These are phyloP conservation scores for Kwoniella heveanensis DNA, from an alignment of 768 basidiomycete genomes.

Conservation along the genomic window DNA sequence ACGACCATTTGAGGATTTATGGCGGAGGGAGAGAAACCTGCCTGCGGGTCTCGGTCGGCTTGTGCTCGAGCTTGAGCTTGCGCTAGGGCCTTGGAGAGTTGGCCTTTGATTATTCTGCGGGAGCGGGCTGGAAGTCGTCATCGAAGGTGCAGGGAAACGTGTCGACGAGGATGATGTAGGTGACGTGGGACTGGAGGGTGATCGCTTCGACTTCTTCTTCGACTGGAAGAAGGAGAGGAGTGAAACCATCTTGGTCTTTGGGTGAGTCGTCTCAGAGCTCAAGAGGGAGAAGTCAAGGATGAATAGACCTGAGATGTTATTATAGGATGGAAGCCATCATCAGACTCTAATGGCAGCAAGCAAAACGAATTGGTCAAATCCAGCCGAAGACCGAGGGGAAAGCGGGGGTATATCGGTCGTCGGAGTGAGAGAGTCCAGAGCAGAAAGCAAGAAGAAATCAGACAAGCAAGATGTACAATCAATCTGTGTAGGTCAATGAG, in stretches of 20 bases:
- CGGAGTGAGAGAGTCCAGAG: no score
- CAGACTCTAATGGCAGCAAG: no score
- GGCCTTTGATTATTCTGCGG: constrained; percentile 3
- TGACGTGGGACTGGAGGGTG: not conserved
- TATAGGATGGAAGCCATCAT: no score
- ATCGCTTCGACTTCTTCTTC: constrained; percentile 30
- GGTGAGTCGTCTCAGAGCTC: no score
- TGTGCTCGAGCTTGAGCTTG: not conserved
- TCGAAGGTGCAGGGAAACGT: constrained; percentile 1
- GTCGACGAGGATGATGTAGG: not conserved
- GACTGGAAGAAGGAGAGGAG: constrained; percentile 31
- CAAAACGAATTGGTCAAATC: no score
- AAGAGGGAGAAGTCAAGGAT: no score
- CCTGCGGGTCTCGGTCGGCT: constrained; percentile 9
- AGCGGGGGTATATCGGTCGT: no score
- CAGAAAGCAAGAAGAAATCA: no score
- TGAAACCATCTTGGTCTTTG: constrained; percentile 27
- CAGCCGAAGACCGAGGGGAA: no score
- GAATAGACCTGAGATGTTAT: no score
- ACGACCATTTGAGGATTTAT: not conserved
- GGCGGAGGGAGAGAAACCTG: constrained; percentile 12
- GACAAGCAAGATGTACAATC: no score
- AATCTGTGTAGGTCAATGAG: no score
- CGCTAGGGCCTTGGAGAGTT: constrained; percentile 6
- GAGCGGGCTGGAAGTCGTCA: not conserved